Percentiles rank a stretch among this genome's conserved stretches.
These are phyloP conservation scores for Magnaporthales sp. DNA, from an alignment of 2,329 filamentous ascomycete genomes.

Conservation along the genomic window DNA sequence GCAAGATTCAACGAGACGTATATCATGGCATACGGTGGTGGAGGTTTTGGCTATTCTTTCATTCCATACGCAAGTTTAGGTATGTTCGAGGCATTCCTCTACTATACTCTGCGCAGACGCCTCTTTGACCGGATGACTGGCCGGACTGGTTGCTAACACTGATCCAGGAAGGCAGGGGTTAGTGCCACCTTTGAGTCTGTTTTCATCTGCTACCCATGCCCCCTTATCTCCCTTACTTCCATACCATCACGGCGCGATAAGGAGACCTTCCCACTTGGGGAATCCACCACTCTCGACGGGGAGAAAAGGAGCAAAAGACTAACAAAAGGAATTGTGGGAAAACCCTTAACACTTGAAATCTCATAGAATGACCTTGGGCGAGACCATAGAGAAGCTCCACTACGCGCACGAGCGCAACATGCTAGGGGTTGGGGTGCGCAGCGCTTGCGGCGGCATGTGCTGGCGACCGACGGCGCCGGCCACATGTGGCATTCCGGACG, in stretches of 20 bases:
- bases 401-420: not conserved
- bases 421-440: constrained; percentile 2
- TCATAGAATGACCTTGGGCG: not conserved
- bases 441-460: constrained; percentile 5
- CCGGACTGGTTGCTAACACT: not conserved
- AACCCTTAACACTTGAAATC: not conserved
- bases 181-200: not conserved
- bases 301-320: not conserved
- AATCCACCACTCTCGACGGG: not conserved
- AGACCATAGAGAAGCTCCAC: constrained; percentile 1
- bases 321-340: not conserved
- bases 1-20: not conserved
- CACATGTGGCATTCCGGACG: not conserved
- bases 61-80: not conserved
- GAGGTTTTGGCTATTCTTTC: not conserved
- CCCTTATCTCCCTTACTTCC: not conserved
- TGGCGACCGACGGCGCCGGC: not conserved
- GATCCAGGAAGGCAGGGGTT: not conserved
- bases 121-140: not conserved
- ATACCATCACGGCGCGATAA: not conserved
- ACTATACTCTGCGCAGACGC: not conserved
- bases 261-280: not conserved
- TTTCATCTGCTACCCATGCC: not conserved
- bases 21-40: not conserved
- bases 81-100: not conserved